Percentiles rank a stretch among this genome's conserved stretches.
Evolutionary conservation across 768 basidiomycete genomes (phyloP).

Genomic region (Lactarius akahatsu): DNA sequence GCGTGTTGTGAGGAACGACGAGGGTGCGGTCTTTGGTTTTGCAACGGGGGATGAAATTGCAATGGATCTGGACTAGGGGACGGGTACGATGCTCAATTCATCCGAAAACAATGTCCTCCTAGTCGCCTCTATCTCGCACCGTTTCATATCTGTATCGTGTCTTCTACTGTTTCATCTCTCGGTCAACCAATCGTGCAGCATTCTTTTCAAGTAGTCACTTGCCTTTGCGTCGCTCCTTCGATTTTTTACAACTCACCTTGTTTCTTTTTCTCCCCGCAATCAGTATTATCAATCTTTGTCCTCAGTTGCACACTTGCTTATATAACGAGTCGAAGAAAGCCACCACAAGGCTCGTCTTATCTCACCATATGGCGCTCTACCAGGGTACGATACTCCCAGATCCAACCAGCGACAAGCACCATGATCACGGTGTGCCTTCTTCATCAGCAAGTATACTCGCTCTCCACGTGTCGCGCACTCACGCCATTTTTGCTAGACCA

Average conservation of each 20-base stretch:
- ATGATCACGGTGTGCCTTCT: not conserved
- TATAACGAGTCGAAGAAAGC: constrained; percentile 2
- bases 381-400: constrained; percentile 11
- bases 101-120: too few species aligned
- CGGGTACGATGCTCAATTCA: too few species aligned
- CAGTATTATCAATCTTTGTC: constrained; percentile 22
- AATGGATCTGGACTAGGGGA: constrained; percentile 30
- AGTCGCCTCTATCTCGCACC: not conserved
- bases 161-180: constrained; percentile 16
- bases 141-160: constrained; percentile 20
- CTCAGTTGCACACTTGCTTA: constrained; percentile 20
- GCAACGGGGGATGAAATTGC: constrained; percentile 27
- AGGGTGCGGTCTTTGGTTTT: constrained; percentile 22
- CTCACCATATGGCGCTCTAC: constrained; percentile 3
- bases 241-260: constrained; percentile 19
- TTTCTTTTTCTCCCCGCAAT: constrained; percentile 13
- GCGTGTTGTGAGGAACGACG: constrained; percentile 22
- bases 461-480: not conserved
- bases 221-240: constrained; percentile 3
- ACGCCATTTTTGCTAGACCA: constrained; percentile 29
- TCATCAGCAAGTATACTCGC: constrained; percentile 18
- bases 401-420: not conserved
- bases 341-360: not conserved
- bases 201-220: constrained; percentile 4
- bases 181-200: constrained; percentile 11